These are phyloP conservation scores for Candida sp. DNA, from an alignment of 1,139 yeast genomes.

Conservation along the genomic window DNA sequence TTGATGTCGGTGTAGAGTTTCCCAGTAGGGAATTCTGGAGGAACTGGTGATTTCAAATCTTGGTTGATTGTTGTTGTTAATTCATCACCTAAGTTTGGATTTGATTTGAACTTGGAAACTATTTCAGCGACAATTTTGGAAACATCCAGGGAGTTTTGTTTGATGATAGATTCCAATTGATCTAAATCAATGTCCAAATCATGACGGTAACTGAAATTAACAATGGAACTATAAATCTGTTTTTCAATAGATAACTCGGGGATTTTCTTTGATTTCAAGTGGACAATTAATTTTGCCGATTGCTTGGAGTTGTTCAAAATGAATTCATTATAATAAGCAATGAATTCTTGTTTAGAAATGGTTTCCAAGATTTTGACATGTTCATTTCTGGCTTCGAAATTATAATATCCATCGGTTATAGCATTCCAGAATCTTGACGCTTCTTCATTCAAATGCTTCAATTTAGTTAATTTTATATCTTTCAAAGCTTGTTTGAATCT, in stretches of 20 bases:
- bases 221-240: constrained; percentile 22
- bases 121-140: constrained; percentile 12
- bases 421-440: constrained; percentile 60
- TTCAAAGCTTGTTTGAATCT: constrained; percentile 70
- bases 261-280: constrained; percentile 59
- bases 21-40: constrained; percentile 27
- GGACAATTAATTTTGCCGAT: constrained; percentile 56
- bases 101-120: constrained; percentile 6
- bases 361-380: constrained; percentile 55
- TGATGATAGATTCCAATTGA: constrained; percentile 22
- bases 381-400: constrained; percentile 56
- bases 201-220: constrained; percentile 22
- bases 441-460: constrained; percentile 79
- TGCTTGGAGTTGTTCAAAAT: constrained; percentile 34
- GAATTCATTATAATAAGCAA: constrained; percentile 48
- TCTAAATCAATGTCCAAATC: constrained; percentile 24
- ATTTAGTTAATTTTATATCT: constrained; percentile 62
- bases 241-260: constrained; percentile 23
- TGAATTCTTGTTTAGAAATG: constrained; percentile 56
- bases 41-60: constrained; percentile 18
- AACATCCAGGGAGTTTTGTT: constrained; percentile 15
- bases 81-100: not conserved
- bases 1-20: constrained; percentile 14
- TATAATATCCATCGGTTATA: constrained; percentile 73
- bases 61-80: constrained; percentile 10